A percentile compares a stretch with the other conserved stretches of the same genome.
These are phyloP conservation scores for Mycosarcoma mackinlayi DNA, from an alignment of 1,284 basidiomycete species.

Conservation along the genomic window DNA sequence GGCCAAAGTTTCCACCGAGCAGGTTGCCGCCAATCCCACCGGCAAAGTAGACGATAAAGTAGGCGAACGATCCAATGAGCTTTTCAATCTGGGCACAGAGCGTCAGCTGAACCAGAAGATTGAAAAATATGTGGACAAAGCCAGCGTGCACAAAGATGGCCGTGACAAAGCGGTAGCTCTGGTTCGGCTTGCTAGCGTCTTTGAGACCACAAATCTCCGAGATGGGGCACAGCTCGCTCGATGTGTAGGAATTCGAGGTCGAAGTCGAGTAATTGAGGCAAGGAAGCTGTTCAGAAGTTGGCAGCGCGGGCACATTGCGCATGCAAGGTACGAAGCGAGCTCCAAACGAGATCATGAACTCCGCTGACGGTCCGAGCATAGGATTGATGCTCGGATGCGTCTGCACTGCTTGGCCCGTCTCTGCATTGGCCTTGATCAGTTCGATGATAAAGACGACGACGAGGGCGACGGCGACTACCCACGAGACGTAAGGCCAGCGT, in stretches of 20 bases:
- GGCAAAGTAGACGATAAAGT: conserved; percentile 83
- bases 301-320: conserved; percentile 72
- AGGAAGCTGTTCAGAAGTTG: conserved; percentile 73
- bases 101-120: conserved; percentile 87
- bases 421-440: conserved; percentile 58
- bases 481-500: conserved; percentile 76
- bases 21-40: conserved; percentile 83
- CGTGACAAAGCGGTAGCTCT: conserved; percentile 80
- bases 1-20: conserved; percentile 86
- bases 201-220: conserved; percentile 84
- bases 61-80: conserved; percentile 77
- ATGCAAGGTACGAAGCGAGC: conserved; percentile 91
- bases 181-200: conserved; percentile 77
- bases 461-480: conserved; percentile 73
- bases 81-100: conserved; percentile 78
- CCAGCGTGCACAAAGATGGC: conserved; percentile 86
- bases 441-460: conserved; percentile 70
- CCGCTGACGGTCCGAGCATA: conserved; percentile 88
- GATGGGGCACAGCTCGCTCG: conserved; percentile 76
- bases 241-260: conserved; percentile 61
- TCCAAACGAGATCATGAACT: conserved; percentile 84
- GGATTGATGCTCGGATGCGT: conserved; percentile 81
- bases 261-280: conserved; percentile 72
- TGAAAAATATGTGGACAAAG: conserved; percentile 82
- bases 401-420: conserved; percentile 67